Evolutionary conservation across 1,139 yeast species (phyloP).

Genomic region (Candida labiduridarum): DNA sequence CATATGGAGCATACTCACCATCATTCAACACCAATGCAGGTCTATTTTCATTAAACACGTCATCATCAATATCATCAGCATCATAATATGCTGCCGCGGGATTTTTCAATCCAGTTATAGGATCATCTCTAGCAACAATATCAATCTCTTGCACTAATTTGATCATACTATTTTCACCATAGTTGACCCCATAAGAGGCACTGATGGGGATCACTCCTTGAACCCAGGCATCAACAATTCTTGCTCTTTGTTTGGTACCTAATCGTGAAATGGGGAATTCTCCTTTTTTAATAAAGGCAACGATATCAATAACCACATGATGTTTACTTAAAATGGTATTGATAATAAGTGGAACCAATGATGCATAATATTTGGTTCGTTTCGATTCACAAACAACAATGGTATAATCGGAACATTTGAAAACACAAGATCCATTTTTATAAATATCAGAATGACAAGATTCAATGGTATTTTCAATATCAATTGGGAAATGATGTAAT

Average conservation of each 20-base stretch:
- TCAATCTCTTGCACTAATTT: slow-evolving; percentile 55
- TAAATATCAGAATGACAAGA: slow-evolving; percentile 61
- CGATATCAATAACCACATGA: slow-evolving; percentile 82
- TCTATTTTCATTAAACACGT: slow-evolving; percentile 33
- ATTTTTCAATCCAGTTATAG: slow-evolving; percentile 45
- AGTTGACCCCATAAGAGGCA: slow-evolving; percentile 55
- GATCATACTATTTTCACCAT: slow-evolving; percentile 67
- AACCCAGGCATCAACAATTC: slow-evolving; percentile 61
- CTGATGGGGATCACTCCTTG: slow-evolving; percentile 49
- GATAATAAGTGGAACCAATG: slow-evolving; percentile 81
- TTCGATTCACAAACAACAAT: slow-evolving; percentile 77
- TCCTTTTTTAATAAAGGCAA: slow-evolving; percentile 73
- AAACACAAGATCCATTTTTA: slow-evolving; percentile 66
- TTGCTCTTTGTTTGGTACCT: slow-evolving; percentile 76
- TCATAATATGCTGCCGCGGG: slow-evolving; percentile 50
- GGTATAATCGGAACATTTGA: slow-evolving; percentile 81
- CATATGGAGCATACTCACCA: slow-evolving; percentile 4
- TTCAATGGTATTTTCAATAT: slow-evolving; percentile 78
- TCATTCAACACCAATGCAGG: slow-evolving; percentile 33
- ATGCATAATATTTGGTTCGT: slow-evolving; percentile 56
- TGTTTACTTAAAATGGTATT: slow-evolving; percentile 80
- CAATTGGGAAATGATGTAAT: slow-evolving; percentile 85
- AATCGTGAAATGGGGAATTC: slow-evolving; percentile 69
- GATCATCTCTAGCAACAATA: slow-evolving; percentile 41
- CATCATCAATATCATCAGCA: slow-evolving; percentile 30